phyloP scores from a whole-genome alignment of 352 stramenopile species.

The Pythium plurisporium region DNA sequence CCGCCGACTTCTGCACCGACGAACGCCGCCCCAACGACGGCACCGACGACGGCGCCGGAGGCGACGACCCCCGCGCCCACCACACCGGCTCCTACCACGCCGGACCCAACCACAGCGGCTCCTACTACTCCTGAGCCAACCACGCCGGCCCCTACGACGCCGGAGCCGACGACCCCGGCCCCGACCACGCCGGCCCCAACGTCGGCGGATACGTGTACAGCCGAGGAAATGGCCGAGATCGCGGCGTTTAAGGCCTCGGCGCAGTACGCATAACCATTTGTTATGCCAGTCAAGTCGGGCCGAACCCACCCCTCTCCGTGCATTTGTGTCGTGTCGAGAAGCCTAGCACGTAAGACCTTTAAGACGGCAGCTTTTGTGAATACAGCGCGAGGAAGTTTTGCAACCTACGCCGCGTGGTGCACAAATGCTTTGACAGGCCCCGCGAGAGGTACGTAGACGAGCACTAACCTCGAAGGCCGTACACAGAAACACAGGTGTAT shows the following conservation, averaged over 20 bases:
- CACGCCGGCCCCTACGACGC: too few species aligned
- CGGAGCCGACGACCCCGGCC: too few species aligned
- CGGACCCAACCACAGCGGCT: background rate
- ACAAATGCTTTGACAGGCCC: too few species aligned
- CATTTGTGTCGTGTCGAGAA: background rate
- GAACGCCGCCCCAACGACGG: background rate
- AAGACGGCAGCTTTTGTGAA: too few species aligned
- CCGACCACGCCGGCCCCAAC: conserved; percentile 5
- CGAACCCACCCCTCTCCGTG: too few species aligned
- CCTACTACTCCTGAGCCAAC: conserved; percentile 2
- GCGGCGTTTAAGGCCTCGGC: conserved; percentile 11
- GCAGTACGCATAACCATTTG: background rate
- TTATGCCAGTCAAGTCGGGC: too few species aligned
- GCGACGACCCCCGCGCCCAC: conserved; percentile 3
- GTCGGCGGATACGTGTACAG: conserved; percentile 5
- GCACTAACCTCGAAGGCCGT: too few species aligned
- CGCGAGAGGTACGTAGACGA: background rate
- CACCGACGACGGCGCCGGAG: background rate
- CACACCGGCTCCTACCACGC: background rate
- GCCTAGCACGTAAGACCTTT: background rate
- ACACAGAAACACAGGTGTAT: background rate
- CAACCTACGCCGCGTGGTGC: too few species aligned
- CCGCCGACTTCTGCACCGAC: background rate
- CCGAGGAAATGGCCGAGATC: conserved; percentile 18
- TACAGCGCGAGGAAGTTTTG: too few species aligned